phyloP scores from a whole-genome alignment of 2,329 filamentous ascomycete genomes.

The Akanthomyces lecanii region DNA sequence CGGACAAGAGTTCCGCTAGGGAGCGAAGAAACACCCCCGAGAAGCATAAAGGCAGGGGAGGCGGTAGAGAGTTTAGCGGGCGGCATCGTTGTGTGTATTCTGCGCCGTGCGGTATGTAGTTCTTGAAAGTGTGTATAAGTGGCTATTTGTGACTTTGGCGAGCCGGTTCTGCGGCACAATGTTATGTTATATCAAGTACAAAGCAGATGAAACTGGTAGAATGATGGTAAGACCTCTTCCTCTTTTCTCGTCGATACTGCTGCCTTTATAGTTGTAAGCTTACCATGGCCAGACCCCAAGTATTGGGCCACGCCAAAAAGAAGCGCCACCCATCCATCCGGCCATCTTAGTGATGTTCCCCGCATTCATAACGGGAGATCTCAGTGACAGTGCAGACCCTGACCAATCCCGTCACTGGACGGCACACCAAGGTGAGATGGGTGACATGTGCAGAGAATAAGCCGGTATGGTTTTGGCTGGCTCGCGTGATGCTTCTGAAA shows the following conservation, averaged over 20 bases:
- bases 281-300: background rate
- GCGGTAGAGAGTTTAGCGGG: slow-evolving; percentile 14
- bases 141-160: background rate
- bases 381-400: background rate
- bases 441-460: slow-evolving; percentile 11
- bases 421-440: slow-evolving; percentile 13
- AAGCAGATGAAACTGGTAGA: background rate
- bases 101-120: background rate
- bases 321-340: slow-evolving; percentile 3
- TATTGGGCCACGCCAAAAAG: background rate
- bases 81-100: slow-evolving; percentile 9
- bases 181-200: background rate
- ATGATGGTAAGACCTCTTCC: background rate
- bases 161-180: background rate
- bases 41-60: slow-evolving; percentile 21
- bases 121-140: background rate
- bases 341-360: slow-evolving; percentile 16
- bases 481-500: background rate
- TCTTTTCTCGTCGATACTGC: background rate
- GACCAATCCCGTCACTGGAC: slow-evolving; percentile 1
- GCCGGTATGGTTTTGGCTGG: background rate
- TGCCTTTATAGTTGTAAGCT: slow-evolving; percentile 9
- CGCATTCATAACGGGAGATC: slow-evolving; percentile 14
- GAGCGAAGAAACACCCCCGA: slow-evolving; percentile 22
- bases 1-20: slow-evolving; percentile 22